Base-by-base conservation (phyloP, 1,284 basidiomycete species). In the Mycena sp. region DNA sequence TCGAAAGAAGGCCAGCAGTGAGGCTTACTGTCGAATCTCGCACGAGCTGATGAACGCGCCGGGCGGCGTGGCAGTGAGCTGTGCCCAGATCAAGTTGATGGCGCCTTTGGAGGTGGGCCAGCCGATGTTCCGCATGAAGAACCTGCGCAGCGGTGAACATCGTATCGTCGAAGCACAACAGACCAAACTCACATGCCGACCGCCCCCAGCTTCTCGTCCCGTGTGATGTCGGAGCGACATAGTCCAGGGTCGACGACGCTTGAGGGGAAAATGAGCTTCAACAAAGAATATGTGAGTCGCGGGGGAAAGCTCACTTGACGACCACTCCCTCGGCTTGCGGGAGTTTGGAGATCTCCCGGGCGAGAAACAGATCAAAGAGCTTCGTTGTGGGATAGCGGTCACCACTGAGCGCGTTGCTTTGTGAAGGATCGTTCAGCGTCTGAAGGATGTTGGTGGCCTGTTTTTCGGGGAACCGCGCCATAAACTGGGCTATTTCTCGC, bases 171-270 rank as follows among this genome's bases (percentile, higher is more conserved):
- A 59, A 38, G 30, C 4, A 30, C 30, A 30, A 30, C 30, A 30
- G 30, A 30, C 30, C 6, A 4, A 22, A 30, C 57, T 18, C 8
- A 67, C 57, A 44, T 14, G 7, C 41, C 46, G 37, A 34, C 7
- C 2, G 57, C 7, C 2, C 5, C 3, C 16, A 62, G 18, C 9
- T 44, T 22, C 11, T 50, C 2, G 18, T 72, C 70, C 0, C 61
- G 37, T 10, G 34, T 66, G 22, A 72, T 38, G 0, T 68, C 62
- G 10, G 62, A 57, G 8, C n/a, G 11, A 38, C 56, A 62, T 7
- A 66, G 46, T 8, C 70, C 70, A 4, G 70, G 70, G 56, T 37
- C 20, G 10, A 68, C 66, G 39, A 65, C 56, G 30, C 70, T 68
- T n/a, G 34, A 50, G 30, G 30, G 30, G 30, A 30, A 30, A 59